Conservation (phyloP, 176 grass and related monocot genomes). For the Cenchrus purpureus region DNA sequence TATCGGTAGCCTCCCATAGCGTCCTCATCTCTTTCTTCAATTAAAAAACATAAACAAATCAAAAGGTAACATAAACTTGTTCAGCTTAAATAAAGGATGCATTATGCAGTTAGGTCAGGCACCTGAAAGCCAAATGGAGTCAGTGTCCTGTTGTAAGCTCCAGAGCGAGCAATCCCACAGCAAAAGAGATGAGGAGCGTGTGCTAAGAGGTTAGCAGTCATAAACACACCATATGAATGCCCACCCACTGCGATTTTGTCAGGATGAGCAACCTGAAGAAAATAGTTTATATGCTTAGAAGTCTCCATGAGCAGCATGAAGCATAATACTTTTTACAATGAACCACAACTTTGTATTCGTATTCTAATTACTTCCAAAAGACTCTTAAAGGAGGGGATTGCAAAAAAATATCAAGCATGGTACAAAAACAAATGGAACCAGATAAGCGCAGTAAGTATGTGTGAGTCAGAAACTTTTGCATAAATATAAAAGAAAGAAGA, state of each 20-base stretch:
- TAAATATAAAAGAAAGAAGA: not conserved
- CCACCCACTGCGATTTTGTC: slow-evolving; percentile 73
- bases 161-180: slow-evolving; percentile 83
- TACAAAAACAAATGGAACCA: not conserved
- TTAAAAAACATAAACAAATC: too few relatives aligned
- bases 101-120: too few relatives aligned
- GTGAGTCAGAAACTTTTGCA: slow-evolving; percentile 25
- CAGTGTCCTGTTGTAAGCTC: slow-evolving; percentile 89
- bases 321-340: not conserved
- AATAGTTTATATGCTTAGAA: not conserved
- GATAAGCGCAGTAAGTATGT: not conserved
- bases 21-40: slow-evolving; percentile 71
- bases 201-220: slow-evolving; percentile 82
- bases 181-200: slow-evolving; percentile 78
- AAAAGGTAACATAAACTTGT: too few relatives aligned
- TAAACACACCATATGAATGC: slow-evolving; percentile 81
- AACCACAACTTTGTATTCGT: not conserved
- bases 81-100: too few relatives aligned
- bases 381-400: not conserved
- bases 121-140: slow-evolving; percentile 97
- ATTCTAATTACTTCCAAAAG: not conserved
- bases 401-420: not conserved
- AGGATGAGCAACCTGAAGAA: slow-evolving; percentile 63
- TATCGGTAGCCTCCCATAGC: slow-evolving; percentile 81
- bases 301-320: not conserved